Evolutionary conservation across 2,329 filamentous ascomycete genomes (phyloP).

Genomic region (Hymenoscyphus fructigenus): DNA sequence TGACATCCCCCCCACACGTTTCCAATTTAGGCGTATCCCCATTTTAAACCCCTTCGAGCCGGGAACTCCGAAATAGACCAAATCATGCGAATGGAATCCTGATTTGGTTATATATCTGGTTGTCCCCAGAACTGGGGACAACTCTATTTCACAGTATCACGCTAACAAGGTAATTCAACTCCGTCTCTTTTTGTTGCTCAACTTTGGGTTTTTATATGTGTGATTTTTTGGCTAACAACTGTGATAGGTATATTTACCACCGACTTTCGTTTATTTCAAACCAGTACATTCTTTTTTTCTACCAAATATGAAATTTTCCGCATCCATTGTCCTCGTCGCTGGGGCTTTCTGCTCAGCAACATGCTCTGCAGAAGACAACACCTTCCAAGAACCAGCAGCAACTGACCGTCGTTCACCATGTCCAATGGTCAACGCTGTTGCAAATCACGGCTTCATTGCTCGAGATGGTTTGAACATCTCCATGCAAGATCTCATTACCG

Average conservation of each 20-base stretch:
- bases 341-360: background rate
- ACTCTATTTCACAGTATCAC: background rate
- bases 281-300: background rate
- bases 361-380: background rate
- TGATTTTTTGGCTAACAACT: background rate
- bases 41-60: background rate
- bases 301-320: background rate
- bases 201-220: background rate
- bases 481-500: conserved; percentile 18
- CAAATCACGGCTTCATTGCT: conserved; percentile 43
- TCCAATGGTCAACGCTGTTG: conserved; percentile 43
- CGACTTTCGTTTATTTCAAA: background rate
- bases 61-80: background rate
- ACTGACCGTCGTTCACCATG: conserved; percentile 31
- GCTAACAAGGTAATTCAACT: conserved; percentile 1
- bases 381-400: background rate
- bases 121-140: background rate
- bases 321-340: background rate
- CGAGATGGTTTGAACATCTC: conserved; percentile 40
- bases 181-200: background rate
- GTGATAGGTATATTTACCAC: conserved; percentile 2
- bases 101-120: background rate
- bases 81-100: background rate
- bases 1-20: background rate
- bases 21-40: background rate